Evolutionary conservation across 2,329 filamentous ascomycete species (phyloP).

Genomic region (Bipolaris gigantea): DNA sequence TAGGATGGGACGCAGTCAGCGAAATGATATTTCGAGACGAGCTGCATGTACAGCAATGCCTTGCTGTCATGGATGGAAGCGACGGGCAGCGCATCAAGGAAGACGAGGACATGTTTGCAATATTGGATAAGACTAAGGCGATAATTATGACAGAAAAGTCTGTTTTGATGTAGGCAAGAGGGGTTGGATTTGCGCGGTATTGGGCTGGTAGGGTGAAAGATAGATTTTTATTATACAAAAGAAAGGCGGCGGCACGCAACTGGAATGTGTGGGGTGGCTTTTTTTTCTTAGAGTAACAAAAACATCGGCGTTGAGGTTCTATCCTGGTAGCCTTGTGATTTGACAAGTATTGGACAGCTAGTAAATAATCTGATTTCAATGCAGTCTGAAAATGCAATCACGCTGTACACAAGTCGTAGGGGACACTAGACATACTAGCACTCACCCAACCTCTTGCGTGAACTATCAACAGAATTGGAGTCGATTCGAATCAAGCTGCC

Average conservation of each 20-base stretch:
- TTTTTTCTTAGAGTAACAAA: not conserved
- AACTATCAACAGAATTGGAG: not conserved
- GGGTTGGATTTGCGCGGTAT: too few relatives aligned
- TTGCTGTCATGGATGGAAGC: conserved; percentile 19
- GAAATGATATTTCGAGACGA: conserved; percentile 29
- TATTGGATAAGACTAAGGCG: conserved; percentile 15
- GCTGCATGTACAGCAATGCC: conserved; percentile 27
- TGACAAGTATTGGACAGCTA: not conserved
- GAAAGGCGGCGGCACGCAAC: not conserved
- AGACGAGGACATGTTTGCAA: conserved; percentile 26
- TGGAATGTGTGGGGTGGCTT: not conserved
- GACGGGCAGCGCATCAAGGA: conserved; percentile 23
- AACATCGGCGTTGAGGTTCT: not conserved
- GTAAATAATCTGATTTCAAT: not conserved
- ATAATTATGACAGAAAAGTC: conserved; percentile 16
- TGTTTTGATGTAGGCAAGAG: not conserved
- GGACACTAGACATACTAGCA: too few relatives aligned
- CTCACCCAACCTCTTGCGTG: not conserved
- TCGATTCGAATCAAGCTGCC: not conserved
- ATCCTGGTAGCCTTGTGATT: not conserved
- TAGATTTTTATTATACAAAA: not conserved
- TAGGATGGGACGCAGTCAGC: conserved; percentile 25
- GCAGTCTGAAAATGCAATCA: not conserved
- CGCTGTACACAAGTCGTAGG: not conserved
- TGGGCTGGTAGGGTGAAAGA: not conserved